Evolutionary conservation across 306 rosid species (phyloP), one percentile per base, ranked within the genome.

Genomic region (Ormosia semicastrata): DNA sequence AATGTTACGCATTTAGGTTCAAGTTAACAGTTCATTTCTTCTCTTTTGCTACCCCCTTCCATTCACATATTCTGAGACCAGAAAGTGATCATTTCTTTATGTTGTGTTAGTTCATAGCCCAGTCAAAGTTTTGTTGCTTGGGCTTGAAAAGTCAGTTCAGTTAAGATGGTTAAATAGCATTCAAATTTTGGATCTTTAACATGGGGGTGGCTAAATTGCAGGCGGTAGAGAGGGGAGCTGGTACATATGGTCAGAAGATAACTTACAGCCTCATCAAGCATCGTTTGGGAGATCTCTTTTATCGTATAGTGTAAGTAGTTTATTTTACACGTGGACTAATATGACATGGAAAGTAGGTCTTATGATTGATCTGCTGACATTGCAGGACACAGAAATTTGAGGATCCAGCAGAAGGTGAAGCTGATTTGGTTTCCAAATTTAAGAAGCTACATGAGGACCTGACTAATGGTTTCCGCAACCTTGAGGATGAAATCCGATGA

Each of bases 361-460:
- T 77, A 46, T 60, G 75, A 13, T 69, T 73, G 50, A 17, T 76
- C 66, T 62, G 18, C 66, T 64, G 53, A 53, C 44, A 69, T 67
- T 80, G 73, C 94, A 96, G 99, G 91, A 93, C 99, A 32, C 98
- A 96, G 74, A 96, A 96, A 78, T 96, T 96, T 70, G 99, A 96
- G 92, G 98, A 96, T 78, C 99, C 99, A 2, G 99, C 98, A 7
- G 99, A 96, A 86, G 99, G 99, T 39, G 99, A 96, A 90, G 80
- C 86, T 3, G 90, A 86, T n/a, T 90, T 96, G 67, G 87, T 91
- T 24, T 92, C 80, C 2, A 96, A 96, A 79, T 96, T 96, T 74
- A 87, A 84, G 70, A 90, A 96, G 93, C 81, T 96, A 41, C 85
- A 93, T 2, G 98, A 96, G 68, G 99, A 96, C 77, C 81, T 96